A percentile compares a stretch with the other conserved stretches of the same genome.
These are phyloP conservation scores for Vigna trinervia DNA, from an alignment of 306 rosid species.

Conservation along the genomic window DNA sequence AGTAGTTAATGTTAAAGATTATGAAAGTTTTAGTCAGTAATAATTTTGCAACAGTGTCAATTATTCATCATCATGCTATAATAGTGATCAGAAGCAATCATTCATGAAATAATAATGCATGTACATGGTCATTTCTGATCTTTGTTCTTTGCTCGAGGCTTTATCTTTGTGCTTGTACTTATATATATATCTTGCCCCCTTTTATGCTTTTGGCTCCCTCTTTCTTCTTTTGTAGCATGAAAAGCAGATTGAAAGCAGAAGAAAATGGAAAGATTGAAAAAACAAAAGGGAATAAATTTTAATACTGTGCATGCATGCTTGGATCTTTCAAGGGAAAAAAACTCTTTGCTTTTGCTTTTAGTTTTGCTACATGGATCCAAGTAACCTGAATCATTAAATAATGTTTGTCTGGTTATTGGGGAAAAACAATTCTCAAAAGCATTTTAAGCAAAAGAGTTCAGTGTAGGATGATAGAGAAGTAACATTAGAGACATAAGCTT, in stretches of 20 bases:
- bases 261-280: slow-evolving; percentile 39
- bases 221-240: slow-evolving; percentile 41
- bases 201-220: slow-evolving; percentile 4
- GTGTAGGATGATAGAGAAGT: slow-evolving; percentile 26
- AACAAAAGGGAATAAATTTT: slow-evolving; percentile 11
- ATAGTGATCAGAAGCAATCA: slow-evolving; percentile 1
- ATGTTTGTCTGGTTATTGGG: slow-evolving; percentile 43
- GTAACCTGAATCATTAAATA: slow-evolving; percentile 32
- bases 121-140: slow-evolving; percentile 43
- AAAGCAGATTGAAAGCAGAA: slow-evolving; percentile 33
- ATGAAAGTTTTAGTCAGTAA: neutral
- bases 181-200: neutral
- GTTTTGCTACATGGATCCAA: slow-evolving; percentile 9
- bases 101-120: slow-evolving; percentile 40
- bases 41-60: slow-evolving; percentile 4
- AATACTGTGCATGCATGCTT: slow-evolving; percentile 44
- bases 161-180: slow-evolving; percentile 36
- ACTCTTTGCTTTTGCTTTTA: slow-evolving; percentile 24
- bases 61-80: neutral
- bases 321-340: slow-evolving; percentile 20
- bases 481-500: slow-evolving; percentile 40
- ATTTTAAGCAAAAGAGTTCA: slow-evolving; percentile 6
- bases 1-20: neutral
- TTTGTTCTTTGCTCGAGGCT: slow-evolving; percentile 43
- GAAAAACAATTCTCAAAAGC: slow-evolving; percentile 43